A percentile compares a stretch with the other conserved stretches of the same genome.
These are phyloP conservation scores for Simplicillium sp. DNA, from an alignment of 2,329 filamentous ascomycete species.

Conservation along the genomic window DNA sequence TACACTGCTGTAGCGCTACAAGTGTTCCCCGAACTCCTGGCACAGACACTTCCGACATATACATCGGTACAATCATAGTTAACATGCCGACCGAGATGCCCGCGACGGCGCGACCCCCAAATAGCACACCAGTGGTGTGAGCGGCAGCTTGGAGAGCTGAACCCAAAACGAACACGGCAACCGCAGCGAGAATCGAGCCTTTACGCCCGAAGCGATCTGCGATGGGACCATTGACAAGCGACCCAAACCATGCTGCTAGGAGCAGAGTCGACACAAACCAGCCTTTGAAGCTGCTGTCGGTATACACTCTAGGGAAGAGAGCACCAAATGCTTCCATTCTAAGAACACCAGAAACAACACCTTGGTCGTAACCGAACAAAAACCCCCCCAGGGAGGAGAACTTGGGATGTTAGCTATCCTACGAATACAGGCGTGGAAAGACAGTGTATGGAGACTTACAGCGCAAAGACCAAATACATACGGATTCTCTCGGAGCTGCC, in stretches of 20 bases:
- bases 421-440: too few relatives aligned
- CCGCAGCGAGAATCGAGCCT: conserved; percentile 23
- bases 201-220: conserved; percentile 24
- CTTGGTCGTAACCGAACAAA: conserved; percentile 40
- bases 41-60: conserved; percentile 38
- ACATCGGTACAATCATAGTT: conserved; percentile 30
- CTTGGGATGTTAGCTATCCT: conserved; percentile 3
- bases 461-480: conserved; percentile 33
- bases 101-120: conserved; percentile 31
- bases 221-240: conserved; percentile 30
- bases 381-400: conserved; percentile 29
- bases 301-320: conserved; percentile 21
- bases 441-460: conserved; percentile 17
- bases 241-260: conserved; percentile 38
- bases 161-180: conserved; percentile 28
- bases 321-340: conserved; percentile 33
- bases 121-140: conserved; percentile 26
- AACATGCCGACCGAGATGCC: conserved; percentile 32
- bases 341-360: conserved; percentile 34
- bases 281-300: conserved; percentile 36
- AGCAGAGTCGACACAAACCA: conserved; percentile 43
- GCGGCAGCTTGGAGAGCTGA: conserved; percentile 34
- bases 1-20: conserved; percentile 29
- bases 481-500: conserved; percentile 25
- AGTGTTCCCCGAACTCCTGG: conserved; percentile 38